Base-by-base conservation (phyloP, 176 grass and related monocot species). In the Bothriochloa decipiens region DNA sequence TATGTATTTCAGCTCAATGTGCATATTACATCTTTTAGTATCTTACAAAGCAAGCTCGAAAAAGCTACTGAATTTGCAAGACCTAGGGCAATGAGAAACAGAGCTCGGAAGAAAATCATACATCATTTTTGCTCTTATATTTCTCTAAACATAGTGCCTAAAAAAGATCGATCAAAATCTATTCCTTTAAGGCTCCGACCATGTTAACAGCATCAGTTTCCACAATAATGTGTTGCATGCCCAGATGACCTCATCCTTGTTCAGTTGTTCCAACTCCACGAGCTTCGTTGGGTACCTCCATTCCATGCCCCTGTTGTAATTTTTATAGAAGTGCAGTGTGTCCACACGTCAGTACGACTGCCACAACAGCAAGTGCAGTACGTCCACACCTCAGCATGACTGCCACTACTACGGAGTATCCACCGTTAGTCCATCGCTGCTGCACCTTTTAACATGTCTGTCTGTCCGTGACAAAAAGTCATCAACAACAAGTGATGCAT, bases 401-500 rank as follows among this genome's bases (percentile, higher is more conserved):
- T 23, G 57, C 57, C 50, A 53, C 8, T 37, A 11, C 20, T 3
- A 60, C 0, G 8, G 22, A 60, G 40, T 11, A 42, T 42, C 40
- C 40, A 42, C 40, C 14, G 13, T 46, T 42, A 23, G 11, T 15
- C 23, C 16, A 16, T 25, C 23, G 27, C 70, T 78, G 63, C 43
- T 75, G 3, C 70, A 41, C 36, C 43, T 72, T 65, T 85, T 65
- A 83, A 13, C 5, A 84, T 79, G 93, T 70, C 41, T 86, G 83
- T 11, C 89, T 84, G 93, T 74, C 55, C 93, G 85, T 14, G 93
- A 86, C 52, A 98, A 82, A 80, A 98, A 98, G 67, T 98, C 91
- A 46, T 94, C 90, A 50, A 98, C 91, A 2, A 89, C 93, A 86
- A 98, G 96, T 53, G 75, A 95, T 47, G 96, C 81, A 63, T 98